Evolutionary conservation across 2,329 filamentous ascomycete species (phyloP), one percentile per base, ranked within the genome.

Genomic region (Hypoxylon sp.): DNA sequence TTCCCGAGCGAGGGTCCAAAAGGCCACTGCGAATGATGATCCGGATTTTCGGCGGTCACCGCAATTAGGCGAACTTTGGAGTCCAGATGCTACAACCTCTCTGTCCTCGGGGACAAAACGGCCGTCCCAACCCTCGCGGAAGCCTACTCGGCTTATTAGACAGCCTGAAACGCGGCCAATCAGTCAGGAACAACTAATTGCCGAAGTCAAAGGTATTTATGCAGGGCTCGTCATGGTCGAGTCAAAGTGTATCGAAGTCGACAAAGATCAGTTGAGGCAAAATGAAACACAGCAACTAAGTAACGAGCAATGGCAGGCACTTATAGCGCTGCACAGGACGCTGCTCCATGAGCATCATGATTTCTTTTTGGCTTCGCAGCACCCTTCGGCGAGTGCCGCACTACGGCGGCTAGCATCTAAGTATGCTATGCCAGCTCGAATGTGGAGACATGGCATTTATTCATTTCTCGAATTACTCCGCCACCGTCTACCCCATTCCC

Each of bases 391-490:
- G 0, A 91, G 86, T 23, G 84, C 85, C 0, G 88, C 90, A 0
- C 77, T 98, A 0, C 85, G 87, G 2, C 82, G 88, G 0, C 79
- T 98, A 0, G 91, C 94, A 0, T 86, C 86, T 0, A 95, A 96
- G 68, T 97, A 97, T 72, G 89, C 90, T 0, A 98, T 98, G 93
- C 94, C 94, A 0, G 93, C 93, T 0, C 84, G 94, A 0, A 96
- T 98, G 92, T 98, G 95, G 96, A 86, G 93, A 0, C 92, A 97
- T 73, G 95, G 93, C 0, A 98, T 98, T 3, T 93, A 97, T 75
- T 90, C 89, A 0, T 96, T 96, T 63, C 83, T 97, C 0, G 93
- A 97, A 71, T 78, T 97, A 0, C 79, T 97, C 0, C 84, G 93
- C 0, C 89, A 93, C 70, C 87, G 90, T 2, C 81, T 97, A 0